phyloP scores from a whole-genome alignment of 2,329 filamentous ascomycete genomes.

The Ophiobolus disseminans region DNA sequence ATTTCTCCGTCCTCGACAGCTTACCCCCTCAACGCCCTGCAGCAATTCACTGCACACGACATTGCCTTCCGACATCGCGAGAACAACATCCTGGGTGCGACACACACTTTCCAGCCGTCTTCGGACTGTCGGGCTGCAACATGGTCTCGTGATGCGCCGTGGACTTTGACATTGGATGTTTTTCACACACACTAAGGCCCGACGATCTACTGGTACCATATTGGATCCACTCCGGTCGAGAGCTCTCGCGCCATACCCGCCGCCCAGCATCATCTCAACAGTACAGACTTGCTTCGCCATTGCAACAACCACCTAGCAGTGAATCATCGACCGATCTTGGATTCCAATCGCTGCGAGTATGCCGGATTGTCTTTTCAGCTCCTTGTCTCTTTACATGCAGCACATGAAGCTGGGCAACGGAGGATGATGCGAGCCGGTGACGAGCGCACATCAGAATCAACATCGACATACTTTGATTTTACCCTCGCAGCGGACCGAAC shows the following conservation, averaged over 20 bases:
- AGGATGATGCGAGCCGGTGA: conserved; percentile 35
- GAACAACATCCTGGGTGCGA: conserved; percentile 6
- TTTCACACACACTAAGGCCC: conserved; percentile 8
- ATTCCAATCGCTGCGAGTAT: conserved; percentile 31
- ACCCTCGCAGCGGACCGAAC: conserved; percentile 13
- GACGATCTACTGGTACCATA: conserved; percentile 16
- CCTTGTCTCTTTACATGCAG: conserved; percentile 28
- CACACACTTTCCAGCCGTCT: conserved; percentile 8
- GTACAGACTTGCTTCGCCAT: conserved; percentile 1
- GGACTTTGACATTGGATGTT: conserved; percentile 16
- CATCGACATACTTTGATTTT: conserved; percentile 13
- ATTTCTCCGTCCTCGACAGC: conserved; percentile 14
- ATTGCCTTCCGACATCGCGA: conserved; percentile 8
- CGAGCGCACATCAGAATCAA: conserved; percentile 16
- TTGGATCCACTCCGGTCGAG: conserved; percentile 18
- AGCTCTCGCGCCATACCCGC: conserved; percentile 20
- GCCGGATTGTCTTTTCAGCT: conserved; percentile 28
- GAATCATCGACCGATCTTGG: not conserved
- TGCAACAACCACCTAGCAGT: not conserved
- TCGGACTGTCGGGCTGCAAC: conserved; percentile 12
- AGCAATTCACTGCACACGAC: conserved; percentile 1
- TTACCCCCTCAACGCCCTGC: conserved; percentile 6
- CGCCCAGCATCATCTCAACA: conserved; percentile 5
- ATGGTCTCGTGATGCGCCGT: conserved; percentile 31
- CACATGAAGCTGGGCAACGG: conserved; percentile 39